These are phyloP conservation scores for Chrysoporthe puriensis DNA, from an alignment of 2,329 filamentous ascomycete species.

Conservation along the genomic window DNA sequence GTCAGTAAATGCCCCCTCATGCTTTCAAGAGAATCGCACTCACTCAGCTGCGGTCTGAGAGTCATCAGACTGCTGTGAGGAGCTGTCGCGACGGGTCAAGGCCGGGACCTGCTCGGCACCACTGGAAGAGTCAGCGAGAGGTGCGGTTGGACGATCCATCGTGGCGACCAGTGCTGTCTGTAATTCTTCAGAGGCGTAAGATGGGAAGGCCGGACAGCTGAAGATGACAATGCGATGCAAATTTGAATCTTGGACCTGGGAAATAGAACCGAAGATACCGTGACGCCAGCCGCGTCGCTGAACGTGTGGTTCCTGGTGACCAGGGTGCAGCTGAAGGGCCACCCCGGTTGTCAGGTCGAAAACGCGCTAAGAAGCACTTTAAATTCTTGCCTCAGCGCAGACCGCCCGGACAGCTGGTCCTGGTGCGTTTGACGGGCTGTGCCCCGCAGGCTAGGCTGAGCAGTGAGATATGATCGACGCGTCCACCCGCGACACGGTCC, in stretches of 20 bases:
- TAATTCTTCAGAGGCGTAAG: neutral
- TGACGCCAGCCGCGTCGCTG: constrained; percentile 20
- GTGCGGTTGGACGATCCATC: constrained; percentile 43
- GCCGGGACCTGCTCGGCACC: constrained; percentile 39
- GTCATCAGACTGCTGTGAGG: constrained; percentile 63
- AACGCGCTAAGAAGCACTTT: constrained; percentile 1
- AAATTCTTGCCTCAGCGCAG: neutral
- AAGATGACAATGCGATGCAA: neutral
- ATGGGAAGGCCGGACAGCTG: neutral
- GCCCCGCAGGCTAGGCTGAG: neutral
- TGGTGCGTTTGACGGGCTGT: neutral
- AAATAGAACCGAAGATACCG: neutral
- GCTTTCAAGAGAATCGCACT: constrained; percentile 22
- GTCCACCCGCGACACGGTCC: neutral
- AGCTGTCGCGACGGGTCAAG: constrained; percentile 57
- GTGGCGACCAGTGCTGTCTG: constrained; percentile 9
- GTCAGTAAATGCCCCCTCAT: neutral
- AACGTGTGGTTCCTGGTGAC: neutral
- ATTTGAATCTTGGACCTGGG: neutral
- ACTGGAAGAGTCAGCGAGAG: constrained; percentile 35
- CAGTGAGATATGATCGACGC: neutral
- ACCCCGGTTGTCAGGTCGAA: neutral
- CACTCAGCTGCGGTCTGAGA: constrained; percentile 77
- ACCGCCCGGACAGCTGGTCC: neutral
- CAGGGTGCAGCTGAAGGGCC: neutral